These are phyloP conservation scores for Trypanosoma mega DNA, from an alignment of 208 protist species.

Conservation along the genomic window DNA sequence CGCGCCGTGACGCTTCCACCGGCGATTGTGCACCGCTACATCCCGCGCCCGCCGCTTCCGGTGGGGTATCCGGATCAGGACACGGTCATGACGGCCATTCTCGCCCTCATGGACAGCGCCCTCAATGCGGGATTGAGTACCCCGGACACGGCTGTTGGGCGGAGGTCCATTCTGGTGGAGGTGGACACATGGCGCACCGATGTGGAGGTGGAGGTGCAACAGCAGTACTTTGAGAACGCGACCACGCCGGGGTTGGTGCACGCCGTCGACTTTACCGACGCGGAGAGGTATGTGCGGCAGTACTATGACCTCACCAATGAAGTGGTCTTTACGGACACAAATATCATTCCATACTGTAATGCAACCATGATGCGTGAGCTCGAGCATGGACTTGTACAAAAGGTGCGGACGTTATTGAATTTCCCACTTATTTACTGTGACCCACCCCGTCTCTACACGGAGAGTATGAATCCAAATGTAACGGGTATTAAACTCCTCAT, in stretches of 20 bases:
- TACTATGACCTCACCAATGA: conserved; percentile 70
- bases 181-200: conserved; percentile 32
- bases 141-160: conserved; percentile 24
- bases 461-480: conserved; percentile 38
- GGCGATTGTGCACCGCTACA: conserved; percentile 18
- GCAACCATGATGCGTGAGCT: conserved; percentile 33
- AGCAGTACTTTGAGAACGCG: conserved; percentile 37
- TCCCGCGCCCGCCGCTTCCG: conserved; percentile 47
- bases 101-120: conserved; percentile 24
- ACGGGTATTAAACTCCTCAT: conserved; percentile 69
- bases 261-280: conserved; percentile 19
- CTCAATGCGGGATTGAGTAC: conserved; percentile 29
- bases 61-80: conserved; percentile 29
- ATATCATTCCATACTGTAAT: conserved; percentile 58
- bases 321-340: conserved; percentile 45
- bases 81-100: conserved; percentile 26
- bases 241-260: conserved; percentile 21
- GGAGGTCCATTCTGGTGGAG: conserved; percentile 26
- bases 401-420: conserved; percentile 28
- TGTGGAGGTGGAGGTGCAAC: conserved; percentile 42
- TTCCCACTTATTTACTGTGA: conserved; percentile 65
- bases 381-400: conserved; percentile 24
- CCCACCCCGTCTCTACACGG: conserved; percentile 13
- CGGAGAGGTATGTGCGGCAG: conserved; percentile 21
- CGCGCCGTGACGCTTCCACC: conserved; percentile 39